These are phyloP conservation scores for Lactarius tabidus DNA, from an alignment of 768 basidiomycete genomes.

Conservation along the genomic window DNA sequence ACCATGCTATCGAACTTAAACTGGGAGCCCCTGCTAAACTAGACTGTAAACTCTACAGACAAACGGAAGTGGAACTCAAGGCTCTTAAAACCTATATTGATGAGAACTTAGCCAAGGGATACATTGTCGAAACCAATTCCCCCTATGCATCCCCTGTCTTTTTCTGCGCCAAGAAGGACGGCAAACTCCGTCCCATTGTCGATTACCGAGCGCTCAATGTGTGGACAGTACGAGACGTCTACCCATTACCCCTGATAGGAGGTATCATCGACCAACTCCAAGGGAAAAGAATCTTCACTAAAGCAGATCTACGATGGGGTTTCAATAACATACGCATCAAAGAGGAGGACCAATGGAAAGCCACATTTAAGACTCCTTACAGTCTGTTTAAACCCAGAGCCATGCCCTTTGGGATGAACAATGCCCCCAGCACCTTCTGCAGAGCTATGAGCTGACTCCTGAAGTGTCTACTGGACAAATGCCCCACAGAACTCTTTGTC, in stretches of 20 bases:
- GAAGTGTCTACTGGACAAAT: background rate
- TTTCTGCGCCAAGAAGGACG: background rate
- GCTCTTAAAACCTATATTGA: background rate
- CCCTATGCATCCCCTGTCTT: background rate
- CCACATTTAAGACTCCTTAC: background rate
- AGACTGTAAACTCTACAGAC: background rate
- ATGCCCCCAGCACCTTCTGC: too few species aligned
- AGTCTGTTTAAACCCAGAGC: background rate
- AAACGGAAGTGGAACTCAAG: background rate
- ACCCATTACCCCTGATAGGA: background rate
- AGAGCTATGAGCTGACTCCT: too few species aligned
- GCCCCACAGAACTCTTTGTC: background rate
- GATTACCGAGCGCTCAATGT: background rate
- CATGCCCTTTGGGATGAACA: background rate
- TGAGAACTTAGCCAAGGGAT: background rate
- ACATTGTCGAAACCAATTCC: background rate
- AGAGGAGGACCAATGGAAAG: too few species aligned
- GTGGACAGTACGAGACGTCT: background rate
- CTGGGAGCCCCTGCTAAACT: rapidly evolving
- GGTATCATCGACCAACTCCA: background rate
- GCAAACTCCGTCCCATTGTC: background rate
- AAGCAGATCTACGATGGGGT: background rate
- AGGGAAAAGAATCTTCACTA: background rate
- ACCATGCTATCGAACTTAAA: background rate
- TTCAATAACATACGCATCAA: too few species aligned